Percentiles rank a stretch among this genome's conserved stretches.
Conservation (phyloP, 768 basidiomycete genomes). For the Agaricus sinodeliciosus region DNA sequence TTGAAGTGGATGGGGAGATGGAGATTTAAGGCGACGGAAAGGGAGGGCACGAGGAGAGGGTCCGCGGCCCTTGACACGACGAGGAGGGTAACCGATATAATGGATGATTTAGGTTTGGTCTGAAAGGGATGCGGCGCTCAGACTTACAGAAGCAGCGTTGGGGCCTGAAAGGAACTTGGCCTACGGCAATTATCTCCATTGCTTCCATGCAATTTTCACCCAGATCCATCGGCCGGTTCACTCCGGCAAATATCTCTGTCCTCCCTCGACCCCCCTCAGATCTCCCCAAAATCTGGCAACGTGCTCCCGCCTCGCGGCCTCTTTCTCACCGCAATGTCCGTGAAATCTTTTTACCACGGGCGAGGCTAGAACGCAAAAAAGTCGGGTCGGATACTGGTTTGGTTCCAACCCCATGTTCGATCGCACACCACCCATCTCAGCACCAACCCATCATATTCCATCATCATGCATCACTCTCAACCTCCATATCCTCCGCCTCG, state of each 20-base stretch:
- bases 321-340: slow-evolving; percentile 40
- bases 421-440: slow-evolving; percentile 18
- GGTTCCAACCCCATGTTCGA: slow-evolving; percentile 18
- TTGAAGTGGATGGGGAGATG: slow-evolving; percentile 21
- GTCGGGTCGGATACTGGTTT: slow-evolving; percentile 27
- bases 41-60: slow-evolving; percentile 64
- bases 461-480: slow-evolving; percentile 27
- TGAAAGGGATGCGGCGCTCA: slow-evolving; percentile 39
- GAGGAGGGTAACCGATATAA: slow-evolving; percentile 39
- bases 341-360: slow-evolving; percentile 27
- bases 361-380: slow-evolving; percentile 31
- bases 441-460: slow-evolving; percentile 18
- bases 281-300: slow-evolving; percentile 10
- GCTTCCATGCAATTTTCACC: slow-evolving; percentile 17
- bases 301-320: slow-evolving; percentile 21
- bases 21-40: slow-evolving; percentile 55
- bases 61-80: slow-evolving; percentile 45
- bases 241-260: slow-evolving; percentile 13
- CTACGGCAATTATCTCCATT: slow-evolving; percentile 34
- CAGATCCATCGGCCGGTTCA: slow-evolving; percentile 17
- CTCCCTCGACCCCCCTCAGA: not conserved
- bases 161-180: slow-evolving; percentile 27
- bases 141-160: slow-evolving; percentile 35
- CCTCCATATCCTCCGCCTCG: slow-evolving; percentile 49
- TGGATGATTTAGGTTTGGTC: slow-evolving; percentile 47